Evolutionary conservation across 805 yeast species (phyloP).

Genomic region (Ogataea angusta): DNA sequence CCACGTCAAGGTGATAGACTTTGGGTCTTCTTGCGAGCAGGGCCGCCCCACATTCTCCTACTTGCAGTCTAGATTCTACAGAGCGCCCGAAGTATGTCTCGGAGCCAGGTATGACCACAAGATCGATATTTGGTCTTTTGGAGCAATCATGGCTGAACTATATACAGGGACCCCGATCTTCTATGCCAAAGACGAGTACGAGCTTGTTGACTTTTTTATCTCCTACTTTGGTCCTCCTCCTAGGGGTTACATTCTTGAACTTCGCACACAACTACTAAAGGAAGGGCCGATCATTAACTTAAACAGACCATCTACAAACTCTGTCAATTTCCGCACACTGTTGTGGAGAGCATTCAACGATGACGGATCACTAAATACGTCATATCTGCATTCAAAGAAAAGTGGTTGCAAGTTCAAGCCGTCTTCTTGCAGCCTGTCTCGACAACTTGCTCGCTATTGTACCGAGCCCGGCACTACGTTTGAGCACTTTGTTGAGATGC

Average conservation of each 20-base stretch:
- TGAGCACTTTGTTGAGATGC: conserved; percentile 27
- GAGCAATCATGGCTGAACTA: conserved; percentile 87
- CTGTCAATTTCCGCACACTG: conserved; percentile 22
- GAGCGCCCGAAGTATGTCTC: conserved; percentile 75
- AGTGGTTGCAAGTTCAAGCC: conserved; percentile 20
- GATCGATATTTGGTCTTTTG: conserved; percentile 88
- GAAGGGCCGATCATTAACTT: conserved; percentile 35
- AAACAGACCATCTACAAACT: conserved; percentile 1
- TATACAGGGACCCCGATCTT: conserved; percentile 53
- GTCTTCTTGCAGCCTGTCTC: conserved; percentile 19
- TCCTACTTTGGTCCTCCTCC: conserved; percentile 49
- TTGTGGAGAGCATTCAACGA: conserved; percentile 36
- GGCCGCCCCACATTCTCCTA: conserved; percentile 47
- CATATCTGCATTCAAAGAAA: conserved; percentile 17
- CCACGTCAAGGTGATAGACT: conserved; percentile 68
- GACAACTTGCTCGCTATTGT: conserved; percentile 10
- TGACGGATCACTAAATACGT: conserved; percentile 26
- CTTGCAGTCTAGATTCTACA: conserved; percentile 63
- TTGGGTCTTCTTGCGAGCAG: conserved; percentile 61
- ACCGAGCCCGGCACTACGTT: conserved; percentile 1
- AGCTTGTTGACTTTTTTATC: conserved; percentile 41
- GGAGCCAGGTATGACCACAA: conserved; percentile 59
- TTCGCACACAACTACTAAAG: conserved; percentile 37
- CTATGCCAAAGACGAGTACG: conserved; percentile 48
- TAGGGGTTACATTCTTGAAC: conserved; percentile 35